Evolutionary conservation across 345 rosid species (phyloP).

Genomic region (Cardamine resedifolia): DNA sequence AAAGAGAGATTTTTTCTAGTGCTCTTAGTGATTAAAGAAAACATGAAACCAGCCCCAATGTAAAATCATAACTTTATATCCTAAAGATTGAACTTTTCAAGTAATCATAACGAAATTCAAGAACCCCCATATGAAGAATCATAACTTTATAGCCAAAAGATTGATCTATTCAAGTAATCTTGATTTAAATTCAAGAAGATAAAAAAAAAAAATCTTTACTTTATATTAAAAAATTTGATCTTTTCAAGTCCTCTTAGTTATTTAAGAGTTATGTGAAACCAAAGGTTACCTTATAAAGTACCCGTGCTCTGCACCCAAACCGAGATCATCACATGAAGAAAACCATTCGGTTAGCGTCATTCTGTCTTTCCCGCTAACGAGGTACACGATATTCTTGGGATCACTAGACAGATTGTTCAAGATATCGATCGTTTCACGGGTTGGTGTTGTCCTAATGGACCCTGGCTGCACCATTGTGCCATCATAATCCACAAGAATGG

Average conservation of each 20-base stretch:
- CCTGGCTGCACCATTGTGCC: conserved; percentile 64
- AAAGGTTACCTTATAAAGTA: conserved; percentile 66
- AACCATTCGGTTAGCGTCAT: conserved; percentile 73
- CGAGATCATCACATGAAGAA: conserved; percentile 66
- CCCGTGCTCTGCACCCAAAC: conserved; percentile 89
- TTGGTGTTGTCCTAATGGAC: conserved; percentile 59
- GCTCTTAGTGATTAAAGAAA: neutral
- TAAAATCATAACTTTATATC: conserved; percentile 1
- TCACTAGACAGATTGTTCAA: conserved; percentile 73
- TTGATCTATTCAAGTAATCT: neutral
- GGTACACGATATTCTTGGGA: conserved; percentile 73
- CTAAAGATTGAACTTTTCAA: neutral
- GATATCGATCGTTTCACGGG: conserved; percentile 52
- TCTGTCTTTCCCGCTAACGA: conserved; percentile 84
- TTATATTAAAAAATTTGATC: neutral
- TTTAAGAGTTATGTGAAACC: neutral
- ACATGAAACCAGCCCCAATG: neutral
- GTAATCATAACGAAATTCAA: neutral
- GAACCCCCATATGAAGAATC: neutral
- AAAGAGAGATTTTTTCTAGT: neutral
- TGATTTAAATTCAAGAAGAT: neutral
- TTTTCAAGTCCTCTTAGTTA: neutral
- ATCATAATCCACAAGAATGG: conserved; percentile 88
- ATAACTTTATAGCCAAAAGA: neutral
- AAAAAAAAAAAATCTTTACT: neutral